Evolutionary conservation across 495 filamentous ascomycete species (phyloP), one percentile per base, ranked within the genome.

Genomic region (Tuber magnatum): DNA sequence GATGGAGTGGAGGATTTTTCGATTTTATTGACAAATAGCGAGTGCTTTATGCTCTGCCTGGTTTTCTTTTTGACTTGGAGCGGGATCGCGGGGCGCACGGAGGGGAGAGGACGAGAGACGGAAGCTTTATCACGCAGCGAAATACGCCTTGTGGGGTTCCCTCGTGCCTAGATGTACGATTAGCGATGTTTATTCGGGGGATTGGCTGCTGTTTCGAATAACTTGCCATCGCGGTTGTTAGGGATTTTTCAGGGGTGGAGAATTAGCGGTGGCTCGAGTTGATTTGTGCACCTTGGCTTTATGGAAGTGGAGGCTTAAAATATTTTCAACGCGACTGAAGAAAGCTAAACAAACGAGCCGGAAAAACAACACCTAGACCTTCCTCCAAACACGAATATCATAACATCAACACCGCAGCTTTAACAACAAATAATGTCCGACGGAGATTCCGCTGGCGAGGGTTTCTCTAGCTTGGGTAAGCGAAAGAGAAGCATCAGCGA

Each of bases 1-100:
- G 77, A 43, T 6, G 80, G 76, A n/a, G 79, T 42, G 40, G 85
- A 81, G 10, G 87, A 79, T 79, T 94, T 94, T 76, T 89, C 86
- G 77, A 97, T 91, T 71, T 89, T 90, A 14, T 88, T 89, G 41
- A 97, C 84, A 81, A 97, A 92, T 41, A 89, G 82, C 7, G 90
- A 88, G 85, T 91, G 92, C 80, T 92, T 94, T 80, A 94, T 91
- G 42, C 84, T 82, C 18, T 89, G 91, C 84, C 93, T 95, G 84
- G 93, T 91, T 80, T 87, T 89, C 83, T 97, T 97, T 72, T 87
- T 20, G 83, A 83, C 43, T 75, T 80, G 71, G 77, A 70, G 72
- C 42, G 79, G 74, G 69, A 76, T 42, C 9, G 68, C 65, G 65
- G 74, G 65, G 69, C 39, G 61, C 1, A 71, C 2, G 28, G 75